These are phyloP conservation scores for Lentithecium fluviatile DNA, from an alignment of 495 filamentous ascomycete genomes.

Conservation along the genomic window DNA sequence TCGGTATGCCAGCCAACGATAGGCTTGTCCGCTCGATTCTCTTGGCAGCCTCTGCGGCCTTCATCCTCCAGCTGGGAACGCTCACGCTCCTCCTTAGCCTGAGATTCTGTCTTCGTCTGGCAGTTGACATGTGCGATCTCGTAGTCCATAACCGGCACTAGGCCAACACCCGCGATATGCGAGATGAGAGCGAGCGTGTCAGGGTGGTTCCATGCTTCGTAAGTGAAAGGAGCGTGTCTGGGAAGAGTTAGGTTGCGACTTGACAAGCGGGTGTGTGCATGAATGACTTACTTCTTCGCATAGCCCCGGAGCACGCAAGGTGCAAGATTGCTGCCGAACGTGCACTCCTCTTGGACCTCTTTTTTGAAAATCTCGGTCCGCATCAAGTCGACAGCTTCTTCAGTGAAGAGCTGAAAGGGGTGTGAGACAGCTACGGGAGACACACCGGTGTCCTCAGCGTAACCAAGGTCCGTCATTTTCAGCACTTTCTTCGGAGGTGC, in stretches of 20 bases:
- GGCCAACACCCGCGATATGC: conserved; percentile 70
- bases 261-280: conserved; percentile 15
- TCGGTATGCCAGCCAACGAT: conserved; percentile 74
- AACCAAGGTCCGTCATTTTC: conserved; percentile 61
- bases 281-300: conserved; percentile 57
- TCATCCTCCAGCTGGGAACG: conserved; percentile 48
- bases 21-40: conserved; percentile 59
- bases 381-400: conserved; percentile 65
- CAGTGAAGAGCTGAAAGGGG: conserved; percentile 70
- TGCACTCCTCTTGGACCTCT: conserved; percentile 64
- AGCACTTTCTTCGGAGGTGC: conserved; percentile 52
- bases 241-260: conserved; percentile 5
- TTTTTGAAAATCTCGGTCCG: conserved; percentile 62
- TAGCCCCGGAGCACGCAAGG: conserved; percentile 68
- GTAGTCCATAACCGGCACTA: conserved; percentile 68
- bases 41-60: conserved; percentile 52
- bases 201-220: conserved; percentile 68
- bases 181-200: conserved; percentile 65
- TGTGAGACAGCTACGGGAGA: conserved; percentile 69
- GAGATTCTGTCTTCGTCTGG: conserved; percentile 56
- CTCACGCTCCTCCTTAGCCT: conserved; percentile 52
- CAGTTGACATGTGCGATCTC: conserved; percentile 76
- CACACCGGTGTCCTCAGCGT: conserved; percentile 56
- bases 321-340: conserved; percentile 63
- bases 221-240: conserved; percentile 64